Base-by-base conservation (phyloP, 1,139 yeast genomes). In the Protomyces lactucae-debilis region DNA sequence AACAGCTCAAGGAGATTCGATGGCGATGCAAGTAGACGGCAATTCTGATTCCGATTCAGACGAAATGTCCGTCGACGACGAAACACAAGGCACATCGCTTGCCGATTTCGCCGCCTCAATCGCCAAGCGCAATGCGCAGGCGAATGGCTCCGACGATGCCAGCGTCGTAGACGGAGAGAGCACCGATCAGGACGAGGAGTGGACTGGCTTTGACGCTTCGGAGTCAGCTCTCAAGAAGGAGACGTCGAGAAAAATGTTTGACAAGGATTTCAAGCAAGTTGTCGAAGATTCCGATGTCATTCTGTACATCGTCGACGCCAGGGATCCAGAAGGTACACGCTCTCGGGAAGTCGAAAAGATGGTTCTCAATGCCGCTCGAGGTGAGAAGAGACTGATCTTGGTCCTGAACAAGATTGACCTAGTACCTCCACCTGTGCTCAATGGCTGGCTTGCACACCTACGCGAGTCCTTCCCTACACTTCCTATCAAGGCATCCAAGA, bases 321-420 rank as follows among this genome's bases (percentile, higher is more conserved):
- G 99, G 76, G 97, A 93, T 76, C 99, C 99, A 61, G 97, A 89
- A 75, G 85, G 92, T 40, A 93, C 99, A 3, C 84, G 99, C 74
- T 91, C 97, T 12, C 84, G 85, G 74, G 89, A 85, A 73, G 95
- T 93, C 48, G 99, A 93, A 78, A 87, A 89, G 73, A 89, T 95
- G 1, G 92, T 93, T 48, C 78, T 92, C 68, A 87, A 88, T 72
- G 83, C 85, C 70, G 78, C 80, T 21, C 55, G 55, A 3, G 86
- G 85, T 68, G 88, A 88, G 66, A 93, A 93, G 77, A 84, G 97
- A 74, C 81, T 95, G 69, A 87, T 93, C 65, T 83, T 90, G 71
- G 83, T 93, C 51, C 79, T 93, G 71, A 93, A 93, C 80, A 93
- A 93, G 76, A 90, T 93, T 68, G 99, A 93, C 77, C 82, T 93